Evolutionary conservation across 2,329 filamentous ascomycete genomes (phyloP), one percentile per base, ranked within the genome.

Genomic region (Parastagonospora nodorum): DNA sequence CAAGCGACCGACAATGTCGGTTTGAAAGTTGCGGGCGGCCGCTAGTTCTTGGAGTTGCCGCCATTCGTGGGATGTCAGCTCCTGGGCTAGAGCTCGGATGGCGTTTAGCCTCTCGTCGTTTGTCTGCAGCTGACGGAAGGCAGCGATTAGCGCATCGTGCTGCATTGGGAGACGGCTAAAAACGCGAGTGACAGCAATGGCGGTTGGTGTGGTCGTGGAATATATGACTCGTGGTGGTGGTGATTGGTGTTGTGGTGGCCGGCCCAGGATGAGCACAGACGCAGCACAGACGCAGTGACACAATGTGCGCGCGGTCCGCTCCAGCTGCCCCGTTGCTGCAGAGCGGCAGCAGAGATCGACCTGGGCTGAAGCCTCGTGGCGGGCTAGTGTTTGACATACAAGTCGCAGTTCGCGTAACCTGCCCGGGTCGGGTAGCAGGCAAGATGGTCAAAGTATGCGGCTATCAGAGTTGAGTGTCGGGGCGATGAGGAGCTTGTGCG

Each of bases 1-100:
- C 31, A 77, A 53, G 1, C 32, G 50, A n/a, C 58, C 63, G 29
- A 77, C 45, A 30, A 74, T 66, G 51, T 77, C 74, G 40, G 48
- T 52, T 9, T 61, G 55, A 51, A 74, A 73, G 32, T 59, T 42
- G 35, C 53, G 66, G 24, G 49, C 40, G 35, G 49, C 47, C 45
- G 61, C 60, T 8, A 54, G 33, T 29, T 49, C 42, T 8, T 62
- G 53, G 24, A 71, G 43, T 7, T 49, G 41, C 31, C 70, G 57
- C 67, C 66, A 72, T 53, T 74, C 71, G 53, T 66, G 55, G 1
- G 64, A 57, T 10, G 58, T 67, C 28, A 74, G 41, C 30, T 68
- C 50, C 14, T 48, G 8, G 29, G 64, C 37, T 10, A 74, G 55
- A 28, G 58, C 60, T 7, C 53, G 51, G 15, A 74, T 57, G 14